Base-by-base conservation (phyloP, 805 yeast species). In the Starmerella apis region DNA sequence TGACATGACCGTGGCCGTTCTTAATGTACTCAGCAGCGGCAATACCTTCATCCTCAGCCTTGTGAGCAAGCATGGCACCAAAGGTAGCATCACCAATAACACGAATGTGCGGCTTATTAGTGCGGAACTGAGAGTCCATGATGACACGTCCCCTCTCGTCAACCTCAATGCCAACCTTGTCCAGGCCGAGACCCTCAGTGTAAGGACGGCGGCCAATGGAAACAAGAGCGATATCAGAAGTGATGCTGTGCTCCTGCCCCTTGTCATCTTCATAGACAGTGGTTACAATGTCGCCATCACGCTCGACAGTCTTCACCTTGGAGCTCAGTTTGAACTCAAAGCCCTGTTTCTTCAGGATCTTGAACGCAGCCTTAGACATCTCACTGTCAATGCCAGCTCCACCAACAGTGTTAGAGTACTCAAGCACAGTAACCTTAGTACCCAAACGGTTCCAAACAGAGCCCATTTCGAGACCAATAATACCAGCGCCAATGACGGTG, bases 331-430 rank as follows among this genome's bases (percentile, higher is more conserved):
- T 84, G 79, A 92, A 87, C 63, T 87, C 85, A 65, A 92, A 70
- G 54, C 98, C 98, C 75, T 92, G 98, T 76, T 90, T 92, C 63
- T 83, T 77, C 63, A 92, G 75, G 71, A 86, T 78, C 70, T 86
- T 90, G 71, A 86, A 95, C 52, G 94, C 79, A 51, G 82, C 68
- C 71, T 86, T 87, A 58, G 97, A 81, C 54, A 92, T 87, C 75
- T 92, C 99, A 47, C 74, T 82, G 68, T 92, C 99, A 96, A 92
- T 92, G 60, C 96, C 94, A 53, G 96, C 97, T 74, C 98, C 98
- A 74, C 98, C 98, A 65, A 92, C 83, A 56, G 92, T 76, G 62
- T 75, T 74, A 69, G 81, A 86, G 79, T 78, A 92, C 76, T 92
- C 99, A 54, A 92, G 72, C 50, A 92, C 83, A 39, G 96, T 90